Evolutionary conservation across 495 filamentous ascomycete genomes (phyloP).

Genomic region (Hypoxylon trugodes): DNA sequence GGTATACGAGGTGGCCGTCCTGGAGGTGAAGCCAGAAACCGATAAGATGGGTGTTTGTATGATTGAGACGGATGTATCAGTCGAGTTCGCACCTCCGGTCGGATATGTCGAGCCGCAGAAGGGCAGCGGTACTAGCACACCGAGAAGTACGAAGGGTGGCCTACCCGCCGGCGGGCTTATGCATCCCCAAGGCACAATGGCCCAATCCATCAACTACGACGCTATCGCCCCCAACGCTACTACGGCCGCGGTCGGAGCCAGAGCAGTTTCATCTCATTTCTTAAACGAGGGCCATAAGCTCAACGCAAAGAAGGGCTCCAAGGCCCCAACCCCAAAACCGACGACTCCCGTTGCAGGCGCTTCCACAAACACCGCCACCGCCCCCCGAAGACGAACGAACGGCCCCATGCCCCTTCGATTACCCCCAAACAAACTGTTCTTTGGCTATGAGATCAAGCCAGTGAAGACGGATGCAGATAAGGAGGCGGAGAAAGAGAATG

Average conservation of each 20-base stretch:
- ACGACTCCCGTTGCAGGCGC: slow-evolving; percentile 79
- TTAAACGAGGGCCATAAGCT: slow-evolving; percentile 78
- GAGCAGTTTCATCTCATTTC: slow-evolving; percentile 72
- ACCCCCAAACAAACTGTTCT: slow-evolving; percentile 90
- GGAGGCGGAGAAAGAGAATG: slow-evolving; percentile 67
- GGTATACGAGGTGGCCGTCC: slow-evolving; percentile 87
- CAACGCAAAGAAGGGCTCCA: slow-evolving; percentile 79
- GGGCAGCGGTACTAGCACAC: slow-evolving; percentile 68
- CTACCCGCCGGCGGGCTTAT: slow-evolving; percentile 74
- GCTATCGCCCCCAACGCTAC: slow-evolving; percentile 85
- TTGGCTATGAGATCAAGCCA: slow-evolving; percentile 91
- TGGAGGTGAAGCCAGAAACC: slow-evolving; percentile 87
- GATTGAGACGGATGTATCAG: slow-evolving; percentile 91
- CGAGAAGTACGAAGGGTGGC: slow-evolving; percentile 59
- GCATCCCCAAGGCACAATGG: slow-evolving; percentile 90
- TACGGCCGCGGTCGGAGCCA: slow-evolving; percentile 58
- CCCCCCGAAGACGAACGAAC: slow-evolving; percentile 65
- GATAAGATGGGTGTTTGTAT: slow-evolving; percentile 85
- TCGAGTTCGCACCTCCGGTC: slow-evolving; percentile 93
- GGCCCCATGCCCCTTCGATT: slow-evolving; percentile 87
- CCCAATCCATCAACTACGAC: slow-evolving; percentile 94
- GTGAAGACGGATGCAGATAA: slow-evolving; percentile 81
- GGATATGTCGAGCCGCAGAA: slow-evolving; percentile 87
- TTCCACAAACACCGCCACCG: slow-evolving; percentile 61
- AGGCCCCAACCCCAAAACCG: slow-evolving; percentile 79